Evolutionary conservation across 23 red algal species (phyloP).

Genomic region (Pyropia yezoensis): DNA sequence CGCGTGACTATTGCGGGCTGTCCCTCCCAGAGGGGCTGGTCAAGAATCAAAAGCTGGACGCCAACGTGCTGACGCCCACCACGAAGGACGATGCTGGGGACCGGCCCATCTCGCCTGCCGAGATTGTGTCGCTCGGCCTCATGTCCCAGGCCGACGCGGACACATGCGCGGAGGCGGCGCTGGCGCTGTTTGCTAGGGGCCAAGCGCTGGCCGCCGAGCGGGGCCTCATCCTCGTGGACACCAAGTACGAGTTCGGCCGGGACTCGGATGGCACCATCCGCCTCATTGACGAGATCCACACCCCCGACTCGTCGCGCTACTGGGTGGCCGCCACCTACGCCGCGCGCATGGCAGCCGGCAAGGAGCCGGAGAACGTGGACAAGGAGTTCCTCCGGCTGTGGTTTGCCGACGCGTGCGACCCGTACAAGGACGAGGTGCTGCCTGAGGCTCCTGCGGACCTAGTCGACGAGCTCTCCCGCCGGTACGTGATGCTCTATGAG

Average conservation of each 20-base stretch:
- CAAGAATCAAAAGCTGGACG: slow-evolving; percentile 89
- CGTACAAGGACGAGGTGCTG: slow-evolving; percentile 77
- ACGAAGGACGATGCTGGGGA: slow-evolving; percentile 93
- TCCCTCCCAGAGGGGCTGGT: slow-evolving; percentile 68
- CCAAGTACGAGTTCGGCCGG: slow-evolving; percentile 97
- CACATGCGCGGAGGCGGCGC: slow-evolving; percentile 60
- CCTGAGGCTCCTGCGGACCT: slow-evolving; percentile 89
- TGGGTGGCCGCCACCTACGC: slow-evolving; percentile 87
- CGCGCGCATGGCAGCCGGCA: slow-evolving; percentile 51
- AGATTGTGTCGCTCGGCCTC: slow-evolving; percentile 61
- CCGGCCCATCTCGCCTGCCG: slow-evolving; percentile 74
- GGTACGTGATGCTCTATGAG: slow-evolving; percentile 98
- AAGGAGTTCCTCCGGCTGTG: slow-evolving; percentile 97
- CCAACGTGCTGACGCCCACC: slow-evolving; percentile 91
- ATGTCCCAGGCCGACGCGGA: slow-evolving; percentile 94
- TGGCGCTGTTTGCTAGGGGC: slow-evolving; percentile 69
- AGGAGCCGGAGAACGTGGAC: slow-evolving; percentile 97
- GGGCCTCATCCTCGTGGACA: slow-evolving; percentile 98
- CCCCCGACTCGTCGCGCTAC: slow-evolving; percentile 91
- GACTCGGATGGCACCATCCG: slow-evolving; percentile 82
- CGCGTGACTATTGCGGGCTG: slow-evolving; percentile 93
- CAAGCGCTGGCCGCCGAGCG: slow-evolving; percentile 72
- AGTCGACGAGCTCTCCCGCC: slow-evolving; percentile 80
- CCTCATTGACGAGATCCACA: slow-evolving; percentile 97
- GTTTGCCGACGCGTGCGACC: slow-evolving; percentile 92